Evolutionary conservation across 495 filamentous ascomycete genomes (phyloP).

Genomic region (Penicillium lagena): DNA sequence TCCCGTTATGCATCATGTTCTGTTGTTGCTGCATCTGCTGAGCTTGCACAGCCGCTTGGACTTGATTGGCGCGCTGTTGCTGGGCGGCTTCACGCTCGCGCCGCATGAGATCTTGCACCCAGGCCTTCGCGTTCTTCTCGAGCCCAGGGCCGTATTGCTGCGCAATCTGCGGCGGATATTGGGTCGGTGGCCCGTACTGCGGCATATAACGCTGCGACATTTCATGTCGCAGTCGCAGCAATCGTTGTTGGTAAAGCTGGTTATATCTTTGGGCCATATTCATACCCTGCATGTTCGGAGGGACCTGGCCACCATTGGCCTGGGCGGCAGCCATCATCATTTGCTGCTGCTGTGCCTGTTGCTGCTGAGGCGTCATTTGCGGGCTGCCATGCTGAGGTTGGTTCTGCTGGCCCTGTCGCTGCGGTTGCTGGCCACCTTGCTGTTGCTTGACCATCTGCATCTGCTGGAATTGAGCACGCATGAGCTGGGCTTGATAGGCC

Average conservation of each 20-base stretch:
- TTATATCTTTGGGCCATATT: conserved; percentile 30
- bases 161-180: conserved; percentile 36
- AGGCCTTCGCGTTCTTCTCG: conserved; percentile 31
- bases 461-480: conserved; percentile 34
- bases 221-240: conserved; percentile 30
- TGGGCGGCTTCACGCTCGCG: conserved; percentile 32
- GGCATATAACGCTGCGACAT: conserved; percentile 31
- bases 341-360: conserved; percentile 35
- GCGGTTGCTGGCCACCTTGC: conserved; percentile 31
- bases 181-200: conserved; percentile 35
- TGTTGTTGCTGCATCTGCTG: conserved; percentile 39
- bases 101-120: conserved; percentile 43
- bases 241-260: conserved; percentile 31
- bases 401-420: conserved; percentile 25
- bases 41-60: conserved; percentile 25
- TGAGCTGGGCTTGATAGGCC: conserved; percentile 38
- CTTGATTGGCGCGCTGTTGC: conserved; percentile 27
- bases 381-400: conserved; percentile 28
- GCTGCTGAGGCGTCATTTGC: conserved; percentile 30
- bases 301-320: conserved; percentile 33
- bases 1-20: conserved; percentile 43
- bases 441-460: conserved; percentile 36
- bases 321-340: conserved; percentile 37
- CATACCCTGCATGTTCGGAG: conserved; percentile 23
- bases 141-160: conserved; percentile 33